Evolutionary conservation across 331 rosid genomes (phyloP).

Genomic region (Acacia concinna): DNA sequence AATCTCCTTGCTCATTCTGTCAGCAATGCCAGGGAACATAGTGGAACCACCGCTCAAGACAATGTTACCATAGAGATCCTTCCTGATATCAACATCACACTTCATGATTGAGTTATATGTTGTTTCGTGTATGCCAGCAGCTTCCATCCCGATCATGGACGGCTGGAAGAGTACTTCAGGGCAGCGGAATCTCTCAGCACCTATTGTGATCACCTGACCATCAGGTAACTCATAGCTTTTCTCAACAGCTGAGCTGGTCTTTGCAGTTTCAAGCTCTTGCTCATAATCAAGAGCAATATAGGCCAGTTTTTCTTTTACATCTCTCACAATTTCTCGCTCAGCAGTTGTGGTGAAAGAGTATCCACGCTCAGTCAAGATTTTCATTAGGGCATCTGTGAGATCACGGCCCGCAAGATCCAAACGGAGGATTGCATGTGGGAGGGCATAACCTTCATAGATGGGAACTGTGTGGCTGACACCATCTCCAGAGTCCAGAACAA

Average conservation of each 20-base stretch:
- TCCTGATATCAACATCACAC: conserved; percentile 93
- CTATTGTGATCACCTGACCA: conserved; percentile 95
- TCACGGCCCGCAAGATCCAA: conserved; percentile 98
- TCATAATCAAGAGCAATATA: conserved; percentile 93
- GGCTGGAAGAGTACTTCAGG: conserved; percentile 99
- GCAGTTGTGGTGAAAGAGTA: conserved; percentile 96
- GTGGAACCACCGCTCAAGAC: conserved; percentile 97
- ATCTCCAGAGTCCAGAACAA: conserved; percentile 94
- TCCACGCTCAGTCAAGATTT: conserved; percentile 94
- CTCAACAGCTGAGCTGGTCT: conserved; percentile 93
- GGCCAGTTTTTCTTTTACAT: conserved; percentile 90
- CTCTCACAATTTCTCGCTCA: conserved; percentile 98
- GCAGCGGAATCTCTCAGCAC: conserved; percentile 92
- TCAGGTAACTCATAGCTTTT: conserved; percentile 96
- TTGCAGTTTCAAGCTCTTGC: conserved; percentile 86
- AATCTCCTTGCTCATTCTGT: conserved; percentile 97
- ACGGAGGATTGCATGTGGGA: conserved; percentile 97
- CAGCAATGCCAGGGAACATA: conserved; percentile 99
- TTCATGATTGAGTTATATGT: conserved; percentile 96
- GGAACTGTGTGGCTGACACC: conserved; percentile 99
- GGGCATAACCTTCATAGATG: conserved; percentile 94
- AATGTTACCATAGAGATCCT: conserved; percentile 94
- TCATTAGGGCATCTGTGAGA: conserved; percentile 93
- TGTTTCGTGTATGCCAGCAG: conserved; percentile 95
- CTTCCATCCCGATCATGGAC: conserved; percentile 98